Conservation (phyloP, 805 yeast genomes). For the Starmerella roubikii region DNA sequence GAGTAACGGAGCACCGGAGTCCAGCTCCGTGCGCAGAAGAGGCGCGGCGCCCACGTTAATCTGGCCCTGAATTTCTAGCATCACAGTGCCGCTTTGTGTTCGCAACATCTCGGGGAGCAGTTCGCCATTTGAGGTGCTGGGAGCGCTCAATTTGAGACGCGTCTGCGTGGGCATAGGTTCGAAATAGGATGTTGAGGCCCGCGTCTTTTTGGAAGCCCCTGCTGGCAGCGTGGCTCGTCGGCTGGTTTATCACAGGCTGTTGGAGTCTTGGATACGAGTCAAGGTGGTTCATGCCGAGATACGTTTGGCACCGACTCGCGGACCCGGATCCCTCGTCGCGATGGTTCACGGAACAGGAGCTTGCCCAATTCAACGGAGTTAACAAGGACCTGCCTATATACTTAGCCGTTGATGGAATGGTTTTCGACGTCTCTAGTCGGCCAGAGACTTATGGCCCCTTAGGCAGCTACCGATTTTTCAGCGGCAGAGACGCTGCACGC, state of each 20-base stretch:
- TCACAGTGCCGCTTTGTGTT: conserved; percentile 12
- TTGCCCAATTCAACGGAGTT: conserved; percentile 40
- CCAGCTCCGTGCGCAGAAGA: conserved; percentile 14
- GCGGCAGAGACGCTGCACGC: conserved; percentile 56
- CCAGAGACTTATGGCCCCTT: conserved; percentile 43
- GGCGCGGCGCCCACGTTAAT: conserved; percentile 15
- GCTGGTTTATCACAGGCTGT: conserved; percentile 36
- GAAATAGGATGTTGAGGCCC: too few relatives aligned
- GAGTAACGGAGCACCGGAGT: not conserved
- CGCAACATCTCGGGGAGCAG: conserved; percentile 8
- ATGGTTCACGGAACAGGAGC: conserved; percentile 32
- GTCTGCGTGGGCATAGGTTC: too few relatives aligned
- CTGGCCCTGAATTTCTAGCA: conserved; percentile 18
- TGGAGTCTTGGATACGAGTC: conserved; percentile 51
- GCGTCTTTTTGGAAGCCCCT: not conserved
- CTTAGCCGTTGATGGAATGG: conserved; percentile 45
- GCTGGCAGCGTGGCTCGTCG: conserved; percentile 1
- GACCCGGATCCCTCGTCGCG: conserved; percentile 19
- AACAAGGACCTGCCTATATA: conserved; percentile 39
- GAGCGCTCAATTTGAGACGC: conserved; percentile 3
- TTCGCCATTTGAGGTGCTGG: not conserved
- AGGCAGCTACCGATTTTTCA: conserved; percentile 42
- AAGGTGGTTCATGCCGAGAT: conserved; percentile 34
- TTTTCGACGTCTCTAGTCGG: conserved; percentile 48
- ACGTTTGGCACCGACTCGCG: conserved; percentile 24